Evolutionary conservation across 1,139 yeast genomes (phyloP).

Genomic region (Kodamaea sp.): DNA sequence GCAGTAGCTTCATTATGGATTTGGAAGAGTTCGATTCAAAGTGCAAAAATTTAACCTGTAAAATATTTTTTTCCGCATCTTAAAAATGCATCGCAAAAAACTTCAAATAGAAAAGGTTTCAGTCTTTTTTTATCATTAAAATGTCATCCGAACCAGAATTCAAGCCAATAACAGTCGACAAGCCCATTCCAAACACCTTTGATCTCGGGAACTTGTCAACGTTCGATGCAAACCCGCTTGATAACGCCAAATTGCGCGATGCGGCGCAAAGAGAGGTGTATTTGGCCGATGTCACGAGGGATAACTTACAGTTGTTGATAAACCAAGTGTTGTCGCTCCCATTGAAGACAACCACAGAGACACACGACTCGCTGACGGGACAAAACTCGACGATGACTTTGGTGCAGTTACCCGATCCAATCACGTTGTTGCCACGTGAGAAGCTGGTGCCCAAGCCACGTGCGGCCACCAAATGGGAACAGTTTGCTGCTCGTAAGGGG

Average conservation of each 20-base stretch:
- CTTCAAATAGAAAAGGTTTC: neutral
- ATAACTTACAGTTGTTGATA: slow-evolving; percentile 84
- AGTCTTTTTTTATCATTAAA: neutral
- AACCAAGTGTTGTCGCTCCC: slow-evolving; percentile 91
- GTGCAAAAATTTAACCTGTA: slow-evolving; percentile 13
- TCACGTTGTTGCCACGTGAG: slow-evolving; percentile 85
- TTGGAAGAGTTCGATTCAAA: slow-evolving; percentile 45
- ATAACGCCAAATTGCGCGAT: slow-evolving; percentile 50
- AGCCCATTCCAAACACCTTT: slow-evolving; percentile 78
- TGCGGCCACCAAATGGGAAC: slow-evolving; percentile 94
- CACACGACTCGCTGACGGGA: slow-evolving; percentile 55
- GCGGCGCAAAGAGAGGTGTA: slow-evolving; percentile 59
- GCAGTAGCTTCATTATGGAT: slow-evolving; percentile 58
- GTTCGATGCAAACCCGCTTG: slow-evolving; percentile 82
- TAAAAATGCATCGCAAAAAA: too few species aligned
- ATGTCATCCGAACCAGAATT: slow-evolving; percentile 29
- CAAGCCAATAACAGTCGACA: slow-evolving; percentile 81
- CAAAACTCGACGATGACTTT: slow-evolving; percentile 78
- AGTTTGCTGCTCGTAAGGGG: slow-evolving; percentile 93
- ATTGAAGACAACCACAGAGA: slow-evolving; percentile 76
- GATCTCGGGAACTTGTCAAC: slow-evolving; percentile 88
- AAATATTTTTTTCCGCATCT: neutral
- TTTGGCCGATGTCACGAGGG: slow-evolving; percentile 72
- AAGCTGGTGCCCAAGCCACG: slow-evolving; percentile 91
- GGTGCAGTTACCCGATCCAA: slow-evolving; percentile 80